Base-by-base conservation (phyloP, 1,139 yeast genomes). In the Scheffersomyces insectosa region DNA sequence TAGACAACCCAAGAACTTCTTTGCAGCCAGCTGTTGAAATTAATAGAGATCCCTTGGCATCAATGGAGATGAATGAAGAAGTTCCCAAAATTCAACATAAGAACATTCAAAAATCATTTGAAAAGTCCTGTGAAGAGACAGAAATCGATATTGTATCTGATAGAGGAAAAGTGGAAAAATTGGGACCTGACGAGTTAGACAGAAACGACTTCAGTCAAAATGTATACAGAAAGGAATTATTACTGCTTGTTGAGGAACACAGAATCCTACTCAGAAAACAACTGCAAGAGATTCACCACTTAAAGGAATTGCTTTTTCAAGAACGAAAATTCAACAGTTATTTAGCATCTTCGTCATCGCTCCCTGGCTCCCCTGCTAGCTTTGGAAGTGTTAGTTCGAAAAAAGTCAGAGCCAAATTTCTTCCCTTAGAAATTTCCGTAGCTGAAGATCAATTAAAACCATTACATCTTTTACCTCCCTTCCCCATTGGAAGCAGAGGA, bases 261-360 rank as follows among this genome's bases (percentile, higher is more conserved):
- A 52, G 57, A 13, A 46, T 51, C 5, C 55, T 62, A 48, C 52
- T 64, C 12, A 50, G 48, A 29, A 62, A 57, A 42, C 70, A 68
- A 44, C 61, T 63, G 47, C 54, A 56, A 8, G 70, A 67, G 42
- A 67, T 67, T 16, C 42, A 51, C 7, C 58, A 60, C 37, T 53
- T 68, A 35, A 63, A 57, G 38, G 41, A 51, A 6, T 55, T 67
- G 31, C 52, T 67, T 34, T 41, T 46, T 13, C 56, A 62, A 38
- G 70, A 66, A 47, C 52, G 60, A 31, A 49, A 50, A 13, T 37
- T 51, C n/a, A 57, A 56, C 36, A 41, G 44, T 11, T 42, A 42
- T 30, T 43, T 57, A 32, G 44, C 57, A 9, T 48, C 60, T 5
- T 55, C 57, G n/a, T 20, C 25, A 20, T 14, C 34, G 6, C n/a